Percentiles rank a stretch among this genome's conserved stretches.
These are phyloP conservation scores for Scheffersomyces cryptocercus DNA, from an alignment of 1,139 yeast genomes.

Conservation along the genomic window DNA sequence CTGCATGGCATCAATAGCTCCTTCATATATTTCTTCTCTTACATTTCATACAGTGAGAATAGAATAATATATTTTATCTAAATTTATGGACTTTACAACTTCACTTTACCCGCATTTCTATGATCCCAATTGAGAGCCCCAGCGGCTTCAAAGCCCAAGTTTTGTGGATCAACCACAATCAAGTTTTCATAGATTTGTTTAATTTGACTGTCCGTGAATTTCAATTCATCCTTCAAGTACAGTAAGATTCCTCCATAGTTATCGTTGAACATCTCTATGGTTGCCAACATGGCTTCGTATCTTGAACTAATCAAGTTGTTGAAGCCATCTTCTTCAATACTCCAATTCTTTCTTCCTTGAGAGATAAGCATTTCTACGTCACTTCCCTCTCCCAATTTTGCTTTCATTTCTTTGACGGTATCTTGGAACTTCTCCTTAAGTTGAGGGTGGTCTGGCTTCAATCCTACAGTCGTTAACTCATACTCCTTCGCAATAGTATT, in stretches of 20 bases:
- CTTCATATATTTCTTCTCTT: slow-evolving; percentile 14
- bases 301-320: slow-evolving; percentile 62
- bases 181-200: slow-evolving; percentile 47
- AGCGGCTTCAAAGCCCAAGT: slow-evolving; percentile 16
- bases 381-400: slow-evolving; percentile 23
- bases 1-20: neutral
- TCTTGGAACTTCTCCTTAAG: slow-evolving; percentile 36
- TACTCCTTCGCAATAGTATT: slow-evolving; percentile 70
- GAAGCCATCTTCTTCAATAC: slow-evolving; percentile 50
- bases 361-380: slow-evolving; percentile 31
- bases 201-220: slow-evolving; percentile 52
- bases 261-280: slow-evolving; percentile 50
- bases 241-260: slow-evolving; percentile 58
- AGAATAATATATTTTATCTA: no score
- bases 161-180: slow-evolving; percentile 24
- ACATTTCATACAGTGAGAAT: slow-evolving; percentile 8
- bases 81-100: slow-evolving; percentile 8
- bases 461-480: slow-evolving; percentile 71
- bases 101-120: slow-evolving; percentile 15
- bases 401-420: slow-evolving; percentile 29
- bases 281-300: slow-evolving; percentile 72
- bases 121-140: slow-evolving; percentile 29
- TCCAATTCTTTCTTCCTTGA: slow-evolving; percentile 42
- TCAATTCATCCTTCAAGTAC: slow-evolving; percentile 51
- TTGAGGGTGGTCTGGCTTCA: slow-evolving; percentile 48